Conservation (phyloP, 345 rosid species). For the Hypericum perforatum region DNA sequence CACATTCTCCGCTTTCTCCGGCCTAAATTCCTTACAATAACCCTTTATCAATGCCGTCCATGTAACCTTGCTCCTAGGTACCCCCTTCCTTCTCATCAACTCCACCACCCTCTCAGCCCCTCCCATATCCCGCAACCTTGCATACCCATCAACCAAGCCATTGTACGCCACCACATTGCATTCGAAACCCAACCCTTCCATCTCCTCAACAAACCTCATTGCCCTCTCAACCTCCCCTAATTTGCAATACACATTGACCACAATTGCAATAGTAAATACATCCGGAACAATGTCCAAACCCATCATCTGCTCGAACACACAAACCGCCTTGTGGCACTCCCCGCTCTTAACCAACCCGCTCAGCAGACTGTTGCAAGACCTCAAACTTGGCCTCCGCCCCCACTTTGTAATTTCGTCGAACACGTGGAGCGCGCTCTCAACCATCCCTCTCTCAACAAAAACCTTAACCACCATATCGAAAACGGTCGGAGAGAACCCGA, state of each 20-base stretch:
- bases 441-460: conserved; percentile 53
- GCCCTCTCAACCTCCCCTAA: conserved; percentile 39
- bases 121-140: conserved; percentile 43
- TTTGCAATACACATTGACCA: conserved; percentile 69
- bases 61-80: conserved; percentile 40
- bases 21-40: conserved; percentile 37
- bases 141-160: conserved; percentile 70
- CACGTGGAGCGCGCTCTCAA: conserved; percentile 62
- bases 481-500: conserved; percentile 49
- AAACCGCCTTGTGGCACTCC: conserved; percentile 37
- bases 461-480: conserved; percentile 75
- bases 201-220: conserved; percentile 33
- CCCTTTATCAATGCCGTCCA: conserved; percentile 54
- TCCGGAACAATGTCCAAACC: conserved; percentile 60
- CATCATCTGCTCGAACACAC: conserved; percentile 60
- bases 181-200: conserved; percentile 47
- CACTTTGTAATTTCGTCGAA: conserved; percentile 70
- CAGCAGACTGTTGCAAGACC: conserved; percentile 65
- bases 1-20: conserved; percentile 54
- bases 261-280: conserved; percentile 57
- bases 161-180: conserved; percentile 60
- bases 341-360: conserved; percentile 55
- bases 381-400: conserved; percentile 52
- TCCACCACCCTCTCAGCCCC: conserved; percentile 32
- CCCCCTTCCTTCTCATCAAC: conserved; percentile 43